Base-by-base conservation (phyloP, 2,329 filamentous ascomycete species). In the Aspergillus spinulosporus region DNA sequence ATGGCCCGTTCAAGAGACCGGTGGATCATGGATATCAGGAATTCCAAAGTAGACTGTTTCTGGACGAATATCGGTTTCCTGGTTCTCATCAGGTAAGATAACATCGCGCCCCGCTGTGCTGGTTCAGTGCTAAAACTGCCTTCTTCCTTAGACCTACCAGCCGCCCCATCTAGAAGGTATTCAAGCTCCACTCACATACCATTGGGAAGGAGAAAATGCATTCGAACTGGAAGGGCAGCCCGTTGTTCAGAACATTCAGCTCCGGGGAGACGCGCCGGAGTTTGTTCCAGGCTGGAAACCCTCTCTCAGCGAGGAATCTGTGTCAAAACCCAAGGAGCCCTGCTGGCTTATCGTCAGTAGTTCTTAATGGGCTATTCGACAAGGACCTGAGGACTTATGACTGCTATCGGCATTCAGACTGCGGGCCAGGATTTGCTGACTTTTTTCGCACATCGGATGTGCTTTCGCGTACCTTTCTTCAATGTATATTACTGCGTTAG, bases 261-360 rank as follows among this genome's bases (percentile, higher is more conserved):
- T 66, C 56, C 63, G 64, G 28, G 62, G 49, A 5, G 63, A 66
- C 40, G 64, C 64, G 9, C 64, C 64, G 2, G 63, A 60, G 34
- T 66, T 66, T 42, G 44, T 65, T 47, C 64, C 50, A n/a, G 14
- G 43, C 14, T 15, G 12, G 8, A 58, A 55, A 46, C 15, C 15
- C 28, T 37, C 31, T 14, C 28, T 28, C 28, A 37, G 21, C 15
- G 43, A 50, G 12, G 36, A 28, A 34, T 15, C 42, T 8, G 26
- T 37, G 15, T 28, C 14, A 32, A 50, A 57, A 29, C 5, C 36
- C 26, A 57, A 46, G 49, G 42, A 54, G n/a, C 29, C 49, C 11
- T 39, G 37, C 21, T 59, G 59, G 57, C 32, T 57, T 21, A 49
- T 53, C 5, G 49, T 57, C 31, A 57, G 54, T 9, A 44, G 54